Evolutionary conservation across 1,284 basidiomycete genomes (phyloP).

Genomic region (Puccinia horiana): DNA sequence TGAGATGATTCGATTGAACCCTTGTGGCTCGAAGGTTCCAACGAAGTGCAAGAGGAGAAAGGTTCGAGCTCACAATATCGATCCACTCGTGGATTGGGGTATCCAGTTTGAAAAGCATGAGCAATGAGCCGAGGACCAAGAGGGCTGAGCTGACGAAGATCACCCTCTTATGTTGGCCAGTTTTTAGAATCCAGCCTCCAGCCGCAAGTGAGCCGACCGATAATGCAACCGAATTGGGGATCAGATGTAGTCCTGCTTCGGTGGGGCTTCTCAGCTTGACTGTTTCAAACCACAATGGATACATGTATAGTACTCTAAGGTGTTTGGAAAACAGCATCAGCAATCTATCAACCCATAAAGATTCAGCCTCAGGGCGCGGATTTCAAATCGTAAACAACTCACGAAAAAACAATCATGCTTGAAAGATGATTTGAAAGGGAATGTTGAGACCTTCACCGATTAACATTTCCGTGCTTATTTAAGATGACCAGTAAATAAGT

Average conservation of each 20-base stretch:
- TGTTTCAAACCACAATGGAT: conserved; percentile 57
- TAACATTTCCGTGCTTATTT: not conserved
- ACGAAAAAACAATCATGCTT: conserved; percentile 44
- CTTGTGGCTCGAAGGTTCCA: not conserved
- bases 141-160: not conserved
- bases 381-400: not conserved
- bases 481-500: not conserved
- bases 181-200: conserved; percentile 56
- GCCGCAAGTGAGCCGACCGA: conserved; percentile 55
- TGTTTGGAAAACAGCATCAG: not conserved
- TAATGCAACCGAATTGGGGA: conserved; percentile 56
- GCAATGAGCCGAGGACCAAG: conserved; percentile 12
- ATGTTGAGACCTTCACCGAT: not conserved
- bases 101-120: conserved; percentile 26
- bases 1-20: not conserved
- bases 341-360: not conserved
- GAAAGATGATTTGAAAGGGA: not conserved
- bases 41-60: not conserved
- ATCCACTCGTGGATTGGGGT: conserved; percentile 26
- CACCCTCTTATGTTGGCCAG: conserved; percentile 50
- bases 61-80: conserved; percentile 13
- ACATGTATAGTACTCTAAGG: conserved; percentile 52
- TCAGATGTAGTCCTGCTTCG: conserved; percentile 55
- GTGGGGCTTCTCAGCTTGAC: conserved; percentile 55
- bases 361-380: not conserved